A percentile compares a stretch with the other conserved stretches of the same genome.
Evolutionary conservation across 352 stramenopile species (phyloP).

Genomic region (Phytophthora pseudosyringae): DNA sequence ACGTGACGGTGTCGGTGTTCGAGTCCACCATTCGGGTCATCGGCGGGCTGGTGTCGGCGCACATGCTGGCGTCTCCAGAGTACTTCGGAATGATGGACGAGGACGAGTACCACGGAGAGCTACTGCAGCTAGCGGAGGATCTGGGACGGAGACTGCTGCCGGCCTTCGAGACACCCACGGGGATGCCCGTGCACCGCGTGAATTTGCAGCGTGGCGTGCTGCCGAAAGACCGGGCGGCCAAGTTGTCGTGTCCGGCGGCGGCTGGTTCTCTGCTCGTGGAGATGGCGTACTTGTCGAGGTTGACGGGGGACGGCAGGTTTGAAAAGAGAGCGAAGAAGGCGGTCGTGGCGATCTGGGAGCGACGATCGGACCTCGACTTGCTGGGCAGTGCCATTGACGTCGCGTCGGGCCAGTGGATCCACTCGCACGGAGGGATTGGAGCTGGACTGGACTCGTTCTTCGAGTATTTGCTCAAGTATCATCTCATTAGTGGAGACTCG

Average conservation of each 20-base stretch:
- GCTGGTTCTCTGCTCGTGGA: slow-evolving; percentile 97
- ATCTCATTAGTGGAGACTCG: slow-evolving; percentile 94
- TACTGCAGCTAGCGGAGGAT: slow-evolving; percentile 95
- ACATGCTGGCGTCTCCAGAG: slow-evolving; percentile 80
- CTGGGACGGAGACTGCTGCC: slow-evolving; percentile 95
- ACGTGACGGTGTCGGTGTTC: slow-evolving; percentile 93
- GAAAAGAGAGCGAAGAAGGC: slow-evolving; percentile 66
- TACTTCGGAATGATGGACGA: slow-evolving; percentile 60
- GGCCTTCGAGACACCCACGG: slow-evolving; percentile 97
- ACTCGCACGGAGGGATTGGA: slow-evolving; percentile 87
- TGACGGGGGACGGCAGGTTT: slow-evolving; percentile 64
- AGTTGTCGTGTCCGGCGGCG: slow-evolving; percentile 94
- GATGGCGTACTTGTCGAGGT: slow-evolving; percentile 94
- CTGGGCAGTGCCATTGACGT: slow-evolving; percentile 96
- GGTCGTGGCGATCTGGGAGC: slow-evolving; percentile 78
- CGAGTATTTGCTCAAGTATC: slow-evolving; percentile 98
- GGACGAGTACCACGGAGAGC: slow-evolving; percentile 92
- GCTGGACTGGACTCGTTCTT: slow-evolving; percentile 97
- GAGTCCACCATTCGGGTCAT: slow-evolving; percentile 94
- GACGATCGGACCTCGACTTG: slow-evolving; percentile 88
- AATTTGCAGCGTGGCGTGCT: slow-evolving; percentile 87
- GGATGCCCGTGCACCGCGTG: slow-evolving; percentile 96
- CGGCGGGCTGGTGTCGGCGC: slow-evolving; percentile 91
- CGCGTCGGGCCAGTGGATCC: slow-evolving; percentile 80
- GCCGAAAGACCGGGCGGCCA: slow-evolving; percentile 30